A percentile compares a stretch with the other conserved stretches of the same genome.
These are phyloP conservation scores for Candida wancherniae DNA, from an alignment of 805 yeast genomes.

Conservation along the genomic window DNA sequence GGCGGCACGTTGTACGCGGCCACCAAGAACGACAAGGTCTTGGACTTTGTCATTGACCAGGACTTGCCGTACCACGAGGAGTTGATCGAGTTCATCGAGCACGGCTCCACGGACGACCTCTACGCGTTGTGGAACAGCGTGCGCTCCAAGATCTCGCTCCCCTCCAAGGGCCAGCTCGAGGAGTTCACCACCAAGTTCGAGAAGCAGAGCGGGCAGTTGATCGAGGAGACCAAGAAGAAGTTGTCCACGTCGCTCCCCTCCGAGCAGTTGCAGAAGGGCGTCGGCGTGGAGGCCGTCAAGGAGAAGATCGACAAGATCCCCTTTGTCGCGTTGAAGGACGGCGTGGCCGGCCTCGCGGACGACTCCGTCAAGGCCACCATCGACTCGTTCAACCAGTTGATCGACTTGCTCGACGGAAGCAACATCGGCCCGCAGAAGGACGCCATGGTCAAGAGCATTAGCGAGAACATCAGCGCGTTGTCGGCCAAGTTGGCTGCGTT, in stretches of 20 bases:
- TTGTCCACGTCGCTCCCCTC: slow-evolving; percentile 29
- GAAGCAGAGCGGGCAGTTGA: slow-evolving; percentile 29
- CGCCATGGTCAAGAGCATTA: slow-evolving; percentile 27
- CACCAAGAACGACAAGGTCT: slow-evolving; percentile 39
- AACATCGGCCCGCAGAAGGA: slow-evolving; percentile 22
- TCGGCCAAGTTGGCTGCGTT: slow-evolving; percentile 29
- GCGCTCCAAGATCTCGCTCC: slow-evolving; percentile 20
- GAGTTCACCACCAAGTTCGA: slow-evolving; percentile 31
- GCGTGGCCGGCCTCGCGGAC: slow-evolving; percentile 24
- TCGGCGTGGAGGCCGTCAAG: slow-evolving; percentile 30
- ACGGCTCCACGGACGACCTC: slow-evolving; percentile 31
- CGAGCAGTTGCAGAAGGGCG: slow-evolving; percentile 39
- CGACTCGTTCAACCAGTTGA: slow-evolving; percentile 35
- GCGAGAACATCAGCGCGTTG: slow-evolving; percentile 29
- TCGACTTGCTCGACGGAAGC: slow-evolving; percentile 30
- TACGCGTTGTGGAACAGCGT: slow-evolving; percentile 17
- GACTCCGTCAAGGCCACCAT: slow-evolving; percentile 31
- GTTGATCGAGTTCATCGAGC: slow-evolving; percentile 33
- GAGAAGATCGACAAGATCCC: slow-evolving; percentile 31
- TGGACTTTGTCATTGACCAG: slow-evolving; percentile 42
- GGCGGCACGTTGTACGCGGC: slow-evolving; percentile 39
- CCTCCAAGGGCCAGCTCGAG: slow-evolving; percentile 30
- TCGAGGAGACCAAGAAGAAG: slow-evolving; percentile 34
- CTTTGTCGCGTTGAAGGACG: slow-evolving; percentile 22
- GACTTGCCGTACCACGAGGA: slow-evolving; percentile 42